These are phyloP conservation scores for Alternaria infectoria DNA, from an alignment of 2,329 filamentous ascomycete species.

Conservation along the genomic window DNA sequence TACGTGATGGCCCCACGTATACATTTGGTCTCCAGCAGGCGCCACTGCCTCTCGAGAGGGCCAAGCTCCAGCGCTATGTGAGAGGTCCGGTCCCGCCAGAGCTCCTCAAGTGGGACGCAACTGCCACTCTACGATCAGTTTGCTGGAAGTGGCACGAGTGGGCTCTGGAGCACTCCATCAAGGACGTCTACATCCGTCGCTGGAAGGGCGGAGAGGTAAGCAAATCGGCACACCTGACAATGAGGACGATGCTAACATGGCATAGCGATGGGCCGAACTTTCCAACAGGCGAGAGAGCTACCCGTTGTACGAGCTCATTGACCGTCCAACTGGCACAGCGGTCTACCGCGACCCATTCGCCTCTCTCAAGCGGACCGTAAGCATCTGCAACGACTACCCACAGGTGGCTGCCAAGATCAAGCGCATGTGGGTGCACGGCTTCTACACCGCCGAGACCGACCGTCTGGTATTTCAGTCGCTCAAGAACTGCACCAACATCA, in stretches of 20 bases:
- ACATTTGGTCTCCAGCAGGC: constrained; percentile 61
- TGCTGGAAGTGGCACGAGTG: constrained; percentile 61
- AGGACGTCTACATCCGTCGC: constrained; percentile 58
- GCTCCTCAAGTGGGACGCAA: constrained; percentile 59
- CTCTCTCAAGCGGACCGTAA: constrained; percentile 56
- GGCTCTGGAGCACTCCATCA: constrained; percentile 59
- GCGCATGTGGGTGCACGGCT: constrained; percentile 63
- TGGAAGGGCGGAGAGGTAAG: constrained; percentile 58
- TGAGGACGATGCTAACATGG: constrained; percentile 17
- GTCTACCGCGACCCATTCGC: constrained; percentile 61
- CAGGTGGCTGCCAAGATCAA: constrained; percentile 57
- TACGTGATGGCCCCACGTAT: constrained; percentile 55
- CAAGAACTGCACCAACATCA: constrained; percentile 55
- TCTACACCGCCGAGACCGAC: constrained; percentile 59
- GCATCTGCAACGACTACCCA: constrained; percentile 54
- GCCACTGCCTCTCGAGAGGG: constrained; percentile 53
- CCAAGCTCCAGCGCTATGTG: constrained; percentile 57
- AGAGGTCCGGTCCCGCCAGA: constrained; percentile 59
- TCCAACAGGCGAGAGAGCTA: constrained; percentile 54
- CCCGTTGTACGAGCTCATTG: constrained; percentile 57
- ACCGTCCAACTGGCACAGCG: constrained; percentile 53
- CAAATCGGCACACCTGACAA: neutral
- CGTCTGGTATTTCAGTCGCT: constrained; percentile 57
- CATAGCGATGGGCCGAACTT: constrained; percentile 59
- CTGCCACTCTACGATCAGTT: constrained; percentile 56